Percentiles rank a stretch among this genome's conserved stretches.
Conservation (phyloP, 2,329 filamentous ascomycete species). For the Metarhizium sp. region DNA sequence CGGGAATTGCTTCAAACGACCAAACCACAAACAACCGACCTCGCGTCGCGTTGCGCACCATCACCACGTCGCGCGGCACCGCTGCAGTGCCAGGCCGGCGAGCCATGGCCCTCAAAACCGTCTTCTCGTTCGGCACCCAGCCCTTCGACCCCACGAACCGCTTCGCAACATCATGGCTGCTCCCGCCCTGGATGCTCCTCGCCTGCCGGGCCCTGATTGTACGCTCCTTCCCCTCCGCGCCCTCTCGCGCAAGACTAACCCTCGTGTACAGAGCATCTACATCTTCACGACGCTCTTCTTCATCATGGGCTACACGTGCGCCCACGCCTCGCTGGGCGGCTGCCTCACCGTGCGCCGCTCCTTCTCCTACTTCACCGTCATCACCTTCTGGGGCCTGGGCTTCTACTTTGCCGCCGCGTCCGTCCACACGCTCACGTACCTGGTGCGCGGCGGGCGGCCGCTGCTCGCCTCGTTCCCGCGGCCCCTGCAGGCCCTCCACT, state of each 20-base stretch:
- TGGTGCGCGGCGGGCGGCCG: constrained; percentile 37
- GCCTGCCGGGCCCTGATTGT: constrained; percentile 45
- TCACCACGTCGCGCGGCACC: too few relatives aligned
- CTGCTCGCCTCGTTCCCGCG: constrained; percentile 53
- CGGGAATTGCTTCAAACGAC: too few relatives aligned
- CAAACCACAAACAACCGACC: too few relatives aligned
- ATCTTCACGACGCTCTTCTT: constrained; percentile 60
- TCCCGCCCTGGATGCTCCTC: constrained; percentile 57
- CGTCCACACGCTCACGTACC: constrained; percentile 61
- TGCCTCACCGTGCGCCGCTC: constrained; percentile 38
- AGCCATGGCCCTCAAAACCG: background rate
- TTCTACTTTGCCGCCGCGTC: constrained; percentile 68
- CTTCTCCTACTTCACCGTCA: constrained; percentile 76
- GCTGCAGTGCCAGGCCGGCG: background rate
- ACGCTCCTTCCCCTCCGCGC: constrained; percentile 17
- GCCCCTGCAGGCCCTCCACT: constrained; percentile 54
- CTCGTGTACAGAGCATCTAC: constrained; percentile 45
- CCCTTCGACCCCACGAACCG: constrained; percentile 50
- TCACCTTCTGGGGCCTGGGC: constrained; percentile 73
- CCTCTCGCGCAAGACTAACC: too few relatives aligned
- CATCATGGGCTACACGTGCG: constrained; percentile 56
- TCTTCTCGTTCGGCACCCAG: constrained; percentile 30
- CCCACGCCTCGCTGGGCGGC: constrained; percentile 33
- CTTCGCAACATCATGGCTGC: constrained; percentile 73
- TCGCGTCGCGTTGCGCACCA: too few relatives aligned